Evolutionary conservation across 441 rosid genomes (phyloP).

Genomic region (Adansonia grandidieri): DNA sequence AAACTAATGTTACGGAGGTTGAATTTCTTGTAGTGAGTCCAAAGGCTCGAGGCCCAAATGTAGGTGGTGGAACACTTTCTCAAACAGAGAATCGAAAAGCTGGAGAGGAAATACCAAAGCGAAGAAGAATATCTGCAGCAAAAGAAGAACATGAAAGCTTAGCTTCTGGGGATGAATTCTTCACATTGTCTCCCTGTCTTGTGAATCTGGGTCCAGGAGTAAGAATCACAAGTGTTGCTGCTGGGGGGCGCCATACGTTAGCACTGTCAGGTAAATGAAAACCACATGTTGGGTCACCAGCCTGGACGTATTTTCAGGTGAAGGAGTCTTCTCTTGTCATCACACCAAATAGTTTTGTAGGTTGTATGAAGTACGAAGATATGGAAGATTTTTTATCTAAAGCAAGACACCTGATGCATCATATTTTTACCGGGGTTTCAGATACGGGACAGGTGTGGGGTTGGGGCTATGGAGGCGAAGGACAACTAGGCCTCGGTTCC

Average conservation of each 20-base stretch:
- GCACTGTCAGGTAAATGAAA: conserved; percentile 67
- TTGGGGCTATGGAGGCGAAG: conserved; percentile 88
- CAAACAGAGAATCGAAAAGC: conserved; percentile 42
- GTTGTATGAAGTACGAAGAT: conserved; percentile 52
- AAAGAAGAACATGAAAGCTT: conserved; percentile 55
- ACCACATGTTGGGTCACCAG: conserved; percentile 11
- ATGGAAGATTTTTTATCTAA: conserved; percentile 49
- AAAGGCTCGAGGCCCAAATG: conserved; percentile 44
- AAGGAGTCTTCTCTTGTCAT: conserved; percentile 42
- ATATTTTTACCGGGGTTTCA: conserved; percentile 59
- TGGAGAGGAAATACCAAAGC: conserved; percentile 56
- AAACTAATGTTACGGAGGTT: background rate
- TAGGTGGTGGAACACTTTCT: conserved; percentile 34
- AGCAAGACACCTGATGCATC: conserved; percentile 49
- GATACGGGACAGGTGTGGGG: conserved; percentile 87
- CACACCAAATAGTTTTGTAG: conserved; percentile 51
- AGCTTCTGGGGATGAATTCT: conserved; percentile 50
- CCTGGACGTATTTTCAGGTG: conserved; percentile 34
- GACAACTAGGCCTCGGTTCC: conserved; percentile 71
- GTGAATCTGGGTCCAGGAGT: conserved; percentile 60
- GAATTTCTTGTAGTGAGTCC: conserved; percentile 42
- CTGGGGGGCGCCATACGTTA: conserved; percentile 73
- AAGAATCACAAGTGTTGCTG: conserved; percentile 57
- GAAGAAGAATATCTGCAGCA: conserved; percentile 53
- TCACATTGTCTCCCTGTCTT: conserved; percentile 49